Evolutionary conservation across 2,329 filamentous ascomycete genomes (phyloP).

Genomic region (Stachybotrys chlorohalonatus): DNA sequence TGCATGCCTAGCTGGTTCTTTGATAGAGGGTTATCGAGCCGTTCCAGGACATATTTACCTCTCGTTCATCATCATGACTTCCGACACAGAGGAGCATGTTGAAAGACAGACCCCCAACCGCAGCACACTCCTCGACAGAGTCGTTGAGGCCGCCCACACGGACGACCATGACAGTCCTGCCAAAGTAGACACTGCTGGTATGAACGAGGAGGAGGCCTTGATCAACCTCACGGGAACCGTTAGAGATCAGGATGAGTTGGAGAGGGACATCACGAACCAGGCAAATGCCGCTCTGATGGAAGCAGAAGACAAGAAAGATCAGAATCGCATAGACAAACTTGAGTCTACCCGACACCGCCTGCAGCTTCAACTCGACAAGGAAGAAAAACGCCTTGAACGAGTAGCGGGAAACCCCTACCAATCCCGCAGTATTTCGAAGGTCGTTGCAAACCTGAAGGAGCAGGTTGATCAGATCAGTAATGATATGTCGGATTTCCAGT

Average conservation of each 20-base stretch:
- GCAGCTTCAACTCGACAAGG: slow-evolving; percentile 52
- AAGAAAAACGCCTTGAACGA: slow-evolving; percentile 35
- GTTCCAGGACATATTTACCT: background rate
- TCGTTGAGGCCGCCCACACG: slow-evolving; percentile 21
- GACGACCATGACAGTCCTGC: background rate
- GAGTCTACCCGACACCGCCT: slow-evolving; percentile 48
- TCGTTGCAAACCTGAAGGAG: slow-evolving; percentile 57
- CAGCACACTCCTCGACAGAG: slow-evolving; percentile 15
- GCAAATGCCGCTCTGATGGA: slow-evolving; percentile 51
- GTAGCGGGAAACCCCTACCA: slow-evolving; percentile 36
- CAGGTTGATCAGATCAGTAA: slow-evolving; percentile 56
- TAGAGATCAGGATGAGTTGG: slow-evolving; percentile 81
- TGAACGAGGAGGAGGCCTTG: slow-evolving; percentile 53
- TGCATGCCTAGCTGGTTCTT: background rate
- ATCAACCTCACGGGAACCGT: slow-evolving; percentile 58
- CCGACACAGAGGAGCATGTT: slow-evolving; percentile 8
- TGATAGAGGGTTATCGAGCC: background rate
- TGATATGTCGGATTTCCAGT: slow-evolving; percentile 72
- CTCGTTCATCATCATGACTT: slow-evolving; percentile 12
- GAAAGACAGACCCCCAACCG: slow-evolving; percentile 13
- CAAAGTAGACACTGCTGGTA: slow-evolving; percentile 11
- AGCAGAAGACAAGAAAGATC: slow-evolving; percentile 53
- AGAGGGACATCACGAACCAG: slow-evolving; percentile 69
- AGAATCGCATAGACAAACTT: slow-evolving; percentile 52
- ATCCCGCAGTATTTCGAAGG: slow-evolving; percentile 49